Base-by-base conservation (phyloP, 106 monocot species). In the Allium fistulosum region DNA sequence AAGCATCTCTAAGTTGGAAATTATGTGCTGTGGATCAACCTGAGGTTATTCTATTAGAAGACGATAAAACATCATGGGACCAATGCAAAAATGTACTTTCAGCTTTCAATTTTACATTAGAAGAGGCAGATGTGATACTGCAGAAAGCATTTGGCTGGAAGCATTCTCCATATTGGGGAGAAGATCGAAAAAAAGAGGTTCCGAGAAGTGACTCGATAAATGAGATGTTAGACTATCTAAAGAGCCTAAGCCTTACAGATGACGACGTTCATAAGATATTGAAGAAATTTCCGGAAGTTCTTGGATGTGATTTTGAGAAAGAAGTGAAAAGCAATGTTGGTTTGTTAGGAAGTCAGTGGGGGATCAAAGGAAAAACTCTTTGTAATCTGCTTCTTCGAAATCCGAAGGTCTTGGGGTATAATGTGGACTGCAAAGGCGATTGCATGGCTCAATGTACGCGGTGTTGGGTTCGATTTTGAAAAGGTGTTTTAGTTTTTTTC, bases 351-450 rank as follows among this genome's bases (percentile, higher is more conserved):
- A 97, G 59, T 10, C 86, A 87, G 12, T 97, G 96, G 96, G 89
- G 88, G 63, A 92, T 97, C 62, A 82, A 79, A 65, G 96, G 86
- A 58, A 97, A 89, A 69, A 17, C 78, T 10, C 83, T 97, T 28
- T 61, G 79, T 53, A 96, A 79, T 68, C 86, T 97, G 62, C 92
- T 97, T 58, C 74, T 97, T 18, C 71, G 92, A 11, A 97, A 97
- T 17, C 96, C 96, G 2, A 92, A 92, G 59, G 96, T 97, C 55
- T 61, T 92, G 15, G 96, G 96, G 2, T 97, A 84, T 59, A 97
- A 89, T 79, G 92, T 89, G 60, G 96, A 92, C 58, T 92, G 96
- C 61, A 88, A 85, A 59, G 94, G 94, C 57, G 94, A 95, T 56
- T 95, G 94, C 71, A 83, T 88, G 67, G 94, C 91, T 7, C 65